Evolutionary conservation across 2,329 filamentous ascomycete genomes (phyloP), one percentile per base, ranked within the genome.

Genomic region (Aspergillus unguis): DNA sequence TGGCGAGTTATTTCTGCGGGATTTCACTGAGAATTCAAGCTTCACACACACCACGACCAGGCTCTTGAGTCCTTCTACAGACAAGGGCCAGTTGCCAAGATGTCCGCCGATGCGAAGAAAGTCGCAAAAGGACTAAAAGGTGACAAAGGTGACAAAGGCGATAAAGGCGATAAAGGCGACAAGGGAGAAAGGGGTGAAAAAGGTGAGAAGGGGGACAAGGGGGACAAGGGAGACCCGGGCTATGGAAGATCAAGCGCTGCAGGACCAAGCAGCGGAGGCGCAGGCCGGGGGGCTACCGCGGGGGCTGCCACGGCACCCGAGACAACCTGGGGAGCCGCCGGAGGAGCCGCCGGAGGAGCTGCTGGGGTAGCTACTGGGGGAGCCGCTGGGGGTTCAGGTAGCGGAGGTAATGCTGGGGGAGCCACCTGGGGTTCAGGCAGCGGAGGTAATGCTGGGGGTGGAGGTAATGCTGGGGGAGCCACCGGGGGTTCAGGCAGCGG

Each of bases 61-160:
- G 36, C 44, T 29, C 33, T 38, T 32, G 17, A 35, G 50, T 27
- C 27, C 37, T 31, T 48, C 48, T 33, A 4, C 9, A 47, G 32
- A 42, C 55, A 57, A 44, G 32, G 36, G 27, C 42, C 35, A 47
- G 31, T 40, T 32, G 26, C 48, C 44, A 55, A 44, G 17, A 69
- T 69, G 65, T 17, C 17, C 17, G 53, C 61, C 45, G 58, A 62
- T 44, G 46, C 58, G 51, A 56, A 56, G n/a, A 40, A 47, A 31
- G 59, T 57, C 6, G 31, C 31, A 10, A 37, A 36, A 37, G 44
- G 32, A 17, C 11, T 31, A 11, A 23, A 47, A 27, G 35, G 35
- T 3, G 38, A 35, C 32, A 35, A 35, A 11, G 32, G 32, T 11
- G 32, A 35, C 32, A 35, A 35, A 2, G 36, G 36, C 3, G 36